Evolutionary conservation across 495 filamentous ascomycete genomes (phyloP).

Genomic region (Penicillium silybi): DNA sequence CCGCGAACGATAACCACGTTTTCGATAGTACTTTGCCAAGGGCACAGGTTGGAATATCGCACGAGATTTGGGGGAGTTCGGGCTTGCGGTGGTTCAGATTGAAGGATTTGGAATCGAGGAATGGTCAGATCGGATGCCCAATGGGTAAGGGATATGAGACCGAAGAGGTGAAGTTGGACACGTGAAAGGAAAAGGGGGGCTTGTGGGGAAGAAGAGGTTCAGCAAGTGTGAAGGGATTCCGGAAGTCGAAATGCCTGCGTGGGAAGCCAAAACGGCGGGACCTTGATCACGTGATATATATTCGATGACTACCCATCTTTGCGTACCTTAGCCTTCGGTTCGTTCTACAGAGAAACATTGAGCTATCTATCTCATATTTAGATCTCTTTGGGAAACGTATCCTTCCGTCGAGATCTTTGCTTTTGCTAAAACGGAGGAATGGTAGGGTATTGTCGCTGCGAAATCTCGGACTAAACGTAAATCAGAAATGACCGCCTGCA

Average conservation of each 20-base stretch:
- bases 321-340: no score
- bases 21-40: not conserved
- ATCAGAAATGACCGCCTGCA: constrained; percentile 2
- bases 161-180: not conserved
- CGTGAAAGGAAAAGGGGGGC: not conserved
- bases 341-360: not conserved
- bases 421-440: not conserved
- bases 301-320: not conserved
- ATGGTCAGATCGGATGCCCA: constrained; percentile 6
- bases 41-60: not conserved
- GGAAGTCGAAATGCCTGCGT: constrained; percentile 9
- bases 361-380: not conserved
- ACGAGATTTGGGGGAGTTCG: not conserved
- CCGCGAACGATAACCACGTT: not conserved
- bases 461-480: not conserved
- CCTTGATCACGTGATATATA: constrained; percentile 1
- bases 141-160: constrained; percentile 4
- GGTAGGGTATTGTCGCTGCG: not conserved
- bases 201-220: not conserved
- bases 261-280: not conserved
- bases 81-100: constrained; percentile 8
- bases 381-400: not conserved
- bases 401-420: not conserved
- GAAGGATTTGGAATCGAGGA: not conserved
- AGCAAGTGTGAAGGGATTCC: constrained; percentile 9